A percentile compares a stretch with the other conserved stretches of the same genome.
phyloP scores from a whole-genome alignment of 2,329 filamentous ascomycete species.

The Chaetomiaceae sp. region DNA sequence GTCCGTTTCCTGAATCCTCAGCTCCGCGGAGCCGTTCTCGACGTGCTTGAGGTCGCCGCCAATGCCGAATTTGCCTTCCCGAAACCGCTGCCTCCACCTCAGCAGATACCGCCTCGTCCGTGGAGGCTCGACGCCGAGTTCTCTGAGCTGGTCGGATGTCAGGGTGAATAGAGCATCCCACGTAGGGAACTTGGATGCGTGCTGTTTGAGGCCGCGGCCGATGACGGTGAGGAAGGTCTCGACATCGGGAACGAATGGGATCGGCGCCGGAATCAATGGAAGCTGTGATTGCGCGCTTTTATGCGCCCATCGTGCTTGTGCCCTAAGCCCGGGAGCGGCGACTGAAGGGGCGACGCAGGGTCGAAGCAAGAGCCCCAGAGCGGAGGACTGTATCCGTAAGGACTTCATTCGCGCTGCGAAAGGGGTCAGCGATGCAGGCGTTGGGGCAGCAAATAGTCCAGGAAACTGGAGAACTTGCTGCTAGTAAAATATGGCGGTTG shows the following conservation, averaged over 20 bases:
- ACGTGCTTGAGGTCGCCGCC: slow-evolving; percentile 80
- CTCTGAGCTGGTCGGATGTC: slow-evolving; percentile 69
- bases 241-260: slow-evolving; percentile 80
- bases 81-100: slow-evolving; percentile 81
- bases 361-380: slow-evolving; percentile 29
- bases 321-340: slow-evolving; percentile 17
- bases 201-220: slow-evolving; percentile 77
- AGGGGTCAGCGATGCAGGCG: slow-evolving; percentile 7
- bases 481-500: not conserved
- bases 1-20: slow-evolving; percentile 43
- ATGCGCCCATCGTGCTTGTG: slow-evolving; percentile 43
- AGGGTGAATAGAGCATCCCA: slow-evolving; percentile 90
- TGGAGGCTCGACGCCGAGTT: slow-evolving; percentile 81
- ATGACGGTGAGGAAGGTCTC: slow-evolving; percentile 85
- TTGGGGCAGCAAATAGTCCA: not conserved
- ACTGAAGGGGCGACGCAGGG: slow-evolving; percentile 31
- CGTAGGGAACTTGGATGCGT: slow-evolving; percentile 79
- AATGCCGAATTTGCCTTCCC: slow-evolving; percentile 69
- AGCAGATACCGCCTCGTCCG: slow-evolving; percentile 79
- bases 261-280: slow-evolving; percentile 60
- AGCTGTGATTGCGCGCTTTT: slow-evolving; percentile 35
- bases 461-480: not conserved
- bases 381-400: slow-evolving; percentile 28
- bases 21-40: slow-evolving; percentile 47
- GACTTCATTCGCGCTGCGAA: slow-evolving; percentile 29